phyloP scores from a whole-genome alignment of 306 rosid species.

The Acacia acuminata region DNA sequence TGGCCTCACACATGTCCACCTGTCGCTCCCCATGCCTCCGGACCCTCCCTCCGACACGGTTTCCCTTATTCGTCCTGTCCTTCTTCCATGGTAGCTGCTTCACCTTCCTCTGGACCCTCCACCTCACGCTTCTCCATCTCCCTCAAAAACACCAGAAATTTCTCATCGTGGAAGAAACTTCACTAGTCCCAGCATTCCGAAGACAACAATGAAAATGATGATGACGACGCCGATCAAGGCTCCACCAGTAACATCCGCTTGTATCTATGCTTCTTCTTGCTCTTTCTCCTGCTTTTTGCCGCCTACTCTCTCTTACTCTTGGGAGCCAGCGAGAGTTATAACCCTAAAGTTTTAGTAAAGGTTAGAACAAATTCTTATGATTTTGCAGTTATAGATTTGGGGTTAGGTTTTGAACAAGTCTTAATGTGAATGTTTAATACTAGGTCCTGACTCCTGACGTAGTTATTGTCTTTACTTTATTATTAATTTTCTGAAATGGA shows the following conservation, averaged over 20 bases:
- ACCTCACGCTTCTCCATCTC: slow-evolving; percentile 90
- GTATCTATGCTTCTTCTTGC: slow-evolving; percentile 52
- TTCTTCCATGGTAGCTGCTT: too few species aligned
- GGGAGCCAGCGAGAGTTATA: slow-evolving; percentile 84
- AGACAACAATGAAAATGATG: too few species aligned
- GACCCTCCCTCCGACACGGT: too few species aligned
- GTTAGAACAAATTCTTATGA: slow-evolving; percentile 26
- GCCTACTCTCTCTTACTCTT: slow-evolving; percentile 72
- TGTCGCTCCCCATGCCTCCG: too few species aligned
- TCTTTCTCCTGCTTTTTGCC: slow-evolving; percentile 58
- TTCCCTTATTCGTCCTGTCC: too few species aligned
- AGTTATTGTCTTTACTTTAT: background rate
- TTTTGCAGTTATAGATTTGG: slow-evolving; percentile 10
- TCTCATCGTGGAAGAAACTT: slow-evolving; percentile 63
- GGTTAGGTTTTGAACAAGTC: background rate
- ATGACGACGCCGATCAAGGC: background rate
- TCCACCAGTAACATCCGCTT: slow-evolving; percentile 45
- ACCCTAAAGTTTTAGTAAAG: slow-evolving; percentile 57
- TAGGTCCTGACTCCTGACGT: background rate
- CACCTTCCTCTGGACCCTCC: slow-evolving; percentile 78
- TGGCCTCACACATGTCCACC: too few species aligned
- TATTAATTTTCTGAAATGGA: background rate
- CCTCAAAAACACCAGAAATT: slow-evolving; percentile 52
- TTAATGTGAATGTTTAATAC: background rate
- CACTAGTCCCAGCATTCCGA: slow-evolving; percentile 22